Conservation (phyloP, 371 early-diverging fungal genomes). For the Circinella minor region DNA sequence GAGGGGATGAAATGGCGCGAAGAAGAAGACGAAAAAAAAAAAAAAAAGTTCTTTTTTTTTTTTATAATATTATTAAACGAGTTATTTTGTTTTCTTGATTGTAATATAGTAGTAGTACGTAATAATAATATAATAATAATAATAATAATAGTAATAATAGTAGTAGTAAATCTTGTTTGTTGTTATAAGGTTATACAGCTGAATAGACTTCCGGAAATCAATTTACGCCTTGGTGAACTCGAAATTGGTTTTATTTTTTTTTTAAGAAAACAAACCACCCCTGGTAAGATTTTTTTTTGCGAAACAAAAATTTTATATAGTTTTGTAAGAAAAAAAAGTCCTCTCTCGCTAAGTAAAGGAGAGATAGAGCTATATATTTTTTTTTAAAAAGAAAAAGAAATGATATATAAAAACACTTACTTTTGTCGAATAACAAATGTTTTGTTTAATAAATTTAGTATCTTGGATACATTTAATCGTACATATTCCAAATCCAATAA, state of each 20-base stretch:
- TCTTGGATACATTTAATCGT: constrained; percentile 70
- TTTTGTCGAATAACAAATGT: constrained; percentile 56
- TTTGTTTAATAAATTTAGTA: constrained; percentile 43
- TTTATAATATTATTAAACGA: too few species aligned
- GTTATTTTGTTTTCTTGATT: too few species aligned
- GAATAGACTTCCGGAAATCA: constrained; percentile 15
- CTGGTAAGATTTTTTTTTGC: constrained; percentile 23
- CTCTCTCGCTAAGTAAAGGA: constrained; percentile 26
- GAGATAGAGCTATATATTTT: not conserved
- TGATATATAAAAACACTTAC: constrained; percentile 22
- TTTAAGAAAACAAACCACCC: constrained; percentile 29
- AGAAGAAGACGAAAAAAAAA: too few species aligned
- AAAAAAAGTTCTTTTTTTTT: too few species aligned
- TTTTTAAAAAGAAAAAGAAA: not conserved
- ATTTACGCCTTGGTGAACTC: constrained; percentile 17
- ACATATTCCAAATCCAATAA: constrained; percentile 93
- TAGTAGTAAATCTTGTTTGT: not conserved
- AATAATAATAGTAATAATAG: too few species aligned
- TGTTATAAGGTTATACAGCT: constrained; percentile 21
- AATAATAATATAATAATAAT: too few species aligned
- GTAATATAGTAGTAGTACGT: too few species aligned
- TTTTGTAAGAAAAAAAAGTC: constrained; percentile 20
- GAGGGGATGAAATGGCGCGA: too few species aligned
- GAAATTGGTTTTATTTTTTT: constrained; percentile 1
- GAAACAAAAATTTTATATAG: not conserved